Evolutionary conservation across 169 alveolate genomes (phyloP).

Genomic region (Cytauxzoon felis): DNA sequence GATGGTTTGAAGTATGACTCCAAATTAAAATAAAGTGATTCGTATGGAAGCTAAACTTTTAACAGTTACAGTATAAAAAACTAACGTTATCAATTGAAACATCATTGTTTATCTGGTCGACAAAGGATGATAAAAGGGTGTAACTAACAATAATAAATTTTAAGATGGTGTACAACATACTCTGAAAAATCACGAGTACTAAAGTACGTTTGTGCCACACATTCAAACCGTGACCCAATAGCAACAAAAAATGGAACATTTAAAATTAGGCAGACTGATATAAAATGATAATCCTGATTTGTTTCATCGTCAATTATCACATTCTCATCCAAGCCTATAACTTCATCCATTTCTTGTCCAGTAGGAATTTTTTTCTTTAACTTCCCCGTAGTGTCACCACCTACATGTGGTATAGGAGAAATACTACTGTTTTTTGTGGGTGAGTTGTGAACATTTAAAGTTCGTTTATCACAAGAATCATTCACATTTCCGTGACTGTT

Average conservation of each 20-base stretch:
- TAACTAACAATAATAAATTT: not conserved
- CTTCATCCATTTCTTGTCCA: not conserved
- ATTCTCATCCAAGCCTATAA: not conserved
- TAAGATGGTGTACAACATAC: slow-evolving; percentile 1
- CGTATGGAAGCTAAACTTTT: no score
- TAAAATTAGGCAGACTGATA: slow-evolving; percentile 43
- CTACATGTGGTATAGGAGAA: no score
- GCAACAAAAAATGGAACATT: slow-evolving; percentile 54
- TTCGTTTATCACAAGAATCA: not conserved
- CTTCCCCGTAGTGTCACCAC: not conserved
- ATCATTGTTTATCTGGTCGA: slow-evolving; percentile 41
- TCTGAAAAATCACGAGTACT: slow-evolving; percentile 24
- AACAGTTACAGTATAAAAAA: not conserved
- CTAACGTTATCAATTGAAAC: slow-evolving; percentile 24
- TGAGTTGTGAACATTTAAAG: not conserved
- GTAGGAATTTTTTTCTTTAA: not conserved
- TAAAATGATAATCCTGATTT: slow-evolving; percentile 1
- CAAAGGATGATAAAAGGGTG: slow-evolving; percentile 37
- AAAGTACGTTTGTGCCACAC: slow-evolving; percentile 51
- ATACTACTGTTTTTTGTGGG: not conserved
- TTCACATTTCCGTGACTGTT: not conserved
- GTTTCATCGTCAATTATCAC: not conserved
- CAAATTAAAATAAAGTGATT: slow-evolving; percentile 46
- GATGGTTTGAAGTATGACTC: slow-evolving; percentile 51
- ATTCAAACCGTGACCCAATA: slow-evolving; percentile 42